A percentile compares a stretch with the other conserved stretches of the same genome.
Conservation (phyloP, 208 protist genomes). For the Plasmodiophora brassicae region DNA sequence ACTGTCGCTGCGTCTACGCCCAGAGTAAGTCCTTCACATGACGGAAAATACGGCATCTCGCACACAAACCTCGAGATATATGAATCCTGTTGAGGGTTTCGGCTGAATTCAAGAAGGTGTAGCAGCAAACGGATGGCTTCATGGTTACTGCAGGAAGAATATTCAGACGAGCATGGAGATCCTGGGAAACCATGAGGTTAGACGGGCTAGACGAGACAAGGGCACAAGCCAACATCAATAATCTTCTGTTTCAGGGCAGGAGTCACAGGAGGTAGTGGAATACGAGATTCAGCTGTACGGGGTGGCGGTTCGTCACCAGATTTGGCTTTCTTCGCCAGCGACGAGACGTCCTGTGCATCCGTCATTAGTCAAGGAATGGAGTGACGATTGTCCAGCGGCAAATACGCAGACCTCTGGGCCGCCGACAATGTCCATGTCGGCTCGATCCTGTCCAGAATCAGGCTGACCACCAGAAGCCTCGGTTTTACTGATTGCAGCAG, state of each 20-base stretch:
- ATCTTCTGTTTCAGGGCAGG: background rate
- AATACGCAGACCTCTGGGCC: background rate
- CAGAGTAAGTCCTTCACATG: too few species aligned
- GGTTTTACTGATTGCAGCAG: background rate
- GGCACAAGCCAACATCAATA: background rate
- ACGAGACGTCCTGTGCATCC: background rate
- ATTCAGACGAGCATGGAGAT: background rate
- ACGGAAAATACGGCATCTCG: background rate
- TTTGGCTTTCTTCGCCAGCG: background rate
- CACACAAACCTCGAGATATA: background rate
- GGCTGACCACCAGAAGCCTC: background rate
- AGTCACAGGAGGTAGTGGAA: background rate
- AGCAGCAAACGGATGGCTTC: background rate
- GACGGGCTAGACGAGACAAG: too few species aligned
- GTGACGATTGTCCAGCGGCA: too few species aligned
- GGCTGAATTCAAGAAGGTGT: background rate
- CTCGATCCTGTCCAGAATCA: background rate
- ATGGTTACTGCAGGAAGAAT: background rate
- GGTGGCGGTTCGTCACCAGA: background rate
- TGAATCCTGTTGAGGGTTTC: background rate
- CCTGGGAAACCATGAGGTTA: background rate
- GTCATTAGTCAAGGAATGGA: too few species aligned
- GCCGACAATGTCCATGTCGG: background rate
- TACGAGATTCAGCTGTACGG: background rate
- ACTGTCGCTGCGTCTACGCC: too few species aligned